A percentile compares a stretch with the other conserved stretches of the same genome.
phyloP scores from a whole-genome alignment of 129 eudicot species.

The Escallonia rubra region DNA sequence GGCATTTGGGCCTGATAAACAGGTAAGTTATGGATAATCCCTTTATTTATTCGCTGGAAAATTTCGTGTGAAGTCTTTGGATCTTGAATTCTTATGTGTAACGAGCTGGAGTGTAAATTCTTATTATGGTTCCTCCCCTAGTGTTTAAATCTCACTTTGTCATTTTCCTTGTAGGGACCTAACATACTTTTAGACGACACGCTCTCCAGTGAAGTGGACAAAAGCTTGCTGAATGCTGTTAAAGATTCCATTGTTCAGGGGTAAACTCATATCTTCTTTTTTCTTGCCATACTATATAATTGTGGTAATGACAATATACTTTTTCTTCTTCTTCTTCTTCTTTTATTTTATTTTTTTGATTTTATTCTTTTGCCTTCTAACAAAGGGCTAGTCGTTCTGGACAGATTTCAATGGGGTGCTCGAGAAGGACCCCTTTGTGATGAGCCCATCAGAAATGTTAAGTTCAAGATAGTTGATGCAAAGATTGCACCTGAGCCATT shows the following conservation, averaged over 20 bases:
- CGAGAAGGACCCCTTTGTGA: constrained; percentile 99
- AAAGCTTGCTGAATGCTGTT: constrained; percentile 80
- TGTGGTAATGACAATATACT: not conserved
- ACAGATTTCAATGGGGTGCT: constrained; percentile 98
- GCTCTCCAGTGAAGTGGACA: constrained; percentile 95
- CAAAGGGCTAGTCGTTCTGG: constrained; percentile 1
- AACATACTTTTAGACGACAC: constrained; percentile 93
- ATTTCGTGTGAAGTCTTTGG: too few species aligned
- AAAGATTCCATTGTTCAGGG: constrained; percentile 99
- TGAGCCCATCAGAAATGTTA: constrained; percentile 96
- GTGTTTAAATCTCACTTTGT: too few species aligned
- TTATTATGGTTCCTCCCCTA: too few species aligned
- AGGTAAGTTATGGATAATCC: constrained; percentile 35
- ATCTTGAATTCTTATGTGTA: too few species aligned
- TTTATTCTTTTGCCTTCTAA: not conserved
- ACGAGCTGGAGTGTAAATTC: too few species aligned
- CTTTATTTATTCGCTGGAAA: too few species aligned
- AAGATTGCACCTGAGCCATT: constrained; percentile 94
- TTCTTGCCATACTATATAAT: not conserved
- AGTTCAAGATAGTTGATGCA: constrained; percentile 96
- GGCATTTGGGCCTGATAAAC: constrained; percentile 99
- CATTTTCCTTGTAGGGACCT: constrained; percentile 57
- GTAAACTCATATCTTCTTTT: constrained; percentile 29
- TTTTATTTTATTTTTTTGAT: not conserved
- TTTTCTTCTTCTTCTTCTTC: not conserved